Base-by-base conservation (phyloP, 768 basidiomycete species). In the Kwoniella bestiolae region DNA sequence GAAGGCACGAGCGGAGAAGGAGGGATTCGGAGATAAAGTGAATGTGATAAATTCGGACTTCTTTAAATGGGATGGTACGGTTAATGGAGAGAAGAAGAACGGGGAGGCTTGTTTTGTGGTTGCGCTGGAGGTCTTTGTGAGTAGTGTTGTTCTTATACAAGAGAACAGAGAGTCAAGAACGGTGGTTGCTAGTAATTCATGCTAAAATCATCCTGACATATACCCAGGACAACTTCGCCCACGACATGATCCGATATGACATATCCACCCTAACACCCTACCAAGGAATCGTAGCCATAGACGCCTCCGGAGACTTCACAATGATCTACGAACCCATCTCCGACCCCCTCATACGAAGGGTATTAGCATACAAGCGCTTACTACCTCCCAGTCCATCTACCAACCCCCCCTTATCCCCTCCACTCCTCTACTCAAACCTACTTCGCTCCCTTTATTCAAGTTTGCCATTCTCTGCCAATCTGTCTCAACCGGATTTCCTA, bases 231-330 rank as follows among this genome's bases (percentile, higher is more conserved):
- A 99, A 99, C 80, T 95, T 97, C 73, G 90, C 93, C 1, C 95
- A 98, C 77, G 96, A 99, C 76, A 85, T 95, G 73, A 85, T 99
- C 45, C 90, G 95, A 34, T 98, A 97, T 75, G 90, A 94, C 76
- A 82, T 90, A 49, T 83, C 85, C 28, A 91, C 90, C 2, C 84
- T 92, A 65, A 83, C 88, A 71, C 94, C 96, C 0, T 87, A 90
- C 52, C 94, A 99, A 79, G 91, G 88, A 25, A 71, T 91, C 14
- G 88, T 98, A 18, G 86, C 89, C 12, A 84, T 96, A 68, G 89
- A 92, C 81, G 83, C 85, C 16, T 82, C 86, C 0, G 92, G 93
- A 63, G 92, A 96, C 71, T 96, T 92, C 74, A 84, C 88, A 65
- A 88, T 87, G 55, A 83, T 93, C 56, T 98, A 94, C 83, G 86